These are phyloP conservation scores for Thuidium tamariscinum DNA, from an alignment of 225 moss, liverwort and hornwort genomes.

Conservation along the genomic window DNA sequence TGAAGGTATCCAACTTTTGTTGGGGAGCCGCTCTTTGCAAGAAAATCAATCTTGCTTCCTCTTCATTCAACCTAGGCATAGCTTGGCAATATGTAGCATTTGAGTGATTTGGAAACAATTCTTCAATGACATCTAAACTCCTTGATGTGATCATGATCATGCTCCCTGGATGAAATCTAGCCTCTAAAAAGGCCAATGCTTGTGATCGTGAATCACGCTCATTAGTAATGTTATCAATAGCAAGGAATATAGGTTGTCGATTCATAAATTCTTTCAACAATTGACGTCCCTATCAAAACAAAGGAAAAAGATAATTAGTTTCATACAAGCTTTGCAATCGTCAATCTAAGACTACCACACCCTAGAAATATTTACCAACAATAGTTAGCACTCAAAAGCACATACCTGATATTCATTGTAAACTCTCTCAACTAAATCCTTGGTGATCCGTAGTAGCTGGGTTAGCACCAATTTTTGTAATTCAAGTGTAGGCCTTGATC, in stretches of 20 bases:
- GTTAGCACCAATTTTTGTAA: neutral
- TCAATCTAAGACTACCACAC: fast-evolving
- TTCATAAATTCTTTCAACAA: neutral
- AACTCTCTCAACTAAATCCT: neutral
- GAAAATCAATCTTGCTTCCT: neutral
- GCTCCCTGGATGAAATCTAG: neutral
- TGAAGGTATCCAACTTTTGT: neutral
- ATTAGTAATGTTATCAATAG: neutral
- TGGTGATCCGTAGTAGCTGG: neutral
- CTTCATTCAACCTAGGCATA: neutral
- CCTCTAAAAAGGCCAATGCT: neutral
- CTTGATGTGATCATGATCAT: neutral
- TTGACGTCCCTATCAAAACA: neutral
- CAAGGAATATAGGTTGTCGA: neutral
- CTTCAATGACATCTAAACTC: neutral
- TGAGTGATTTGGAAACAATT: neutral
- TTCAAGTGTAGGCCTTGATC: neutral
- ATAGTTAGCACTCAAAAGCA: fast-evolving
- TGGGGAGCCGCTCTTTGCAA: neutral
- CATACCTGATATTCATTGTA: neutral
- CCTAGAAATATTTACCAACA: neutral
- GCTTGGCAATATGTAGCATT: neutral
- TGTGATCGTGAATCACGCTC: fast-evolving
- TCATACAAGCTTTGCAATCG: neutral
- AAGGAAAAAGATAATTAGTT: neutral